phyloP scores from a whole-genome alignment of 345 rosid genomes.

The Hibiscus trionum region DNA sequence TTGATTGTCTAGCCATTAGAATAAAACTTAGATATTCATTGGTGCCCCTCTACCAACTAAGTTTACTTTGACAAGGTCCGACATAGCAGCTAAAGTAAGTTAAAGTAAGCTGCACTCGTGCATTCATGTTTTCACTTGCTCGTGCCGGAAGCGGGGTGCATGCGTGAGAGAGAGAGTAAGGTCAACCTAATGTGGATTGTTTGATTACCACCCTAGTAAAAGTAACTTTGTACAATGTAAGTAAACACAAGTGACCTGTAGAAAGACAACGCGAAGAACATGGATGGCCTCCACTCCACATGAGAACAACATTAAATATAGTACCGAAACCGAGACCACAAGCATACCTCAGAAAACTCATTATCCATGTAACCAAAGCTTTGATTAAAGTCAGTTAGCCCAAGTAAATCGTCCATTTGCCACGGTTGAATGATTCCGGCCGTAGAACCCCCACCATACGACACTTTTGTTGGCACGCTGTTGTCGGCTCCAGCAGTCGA shows the following conservation, averaged over 20 bases:
- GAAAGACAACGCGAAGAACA: not conserved
- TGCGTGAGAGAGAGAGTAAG: not conserved
- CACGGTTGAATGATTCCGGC: slow-evolving; percentile 62
- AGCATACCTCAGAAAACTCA: slow-evolving; percentile 72
- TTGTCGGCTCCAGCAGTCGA: slow-evolving; percentile 25
- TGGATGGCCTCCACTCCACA: not conserved
- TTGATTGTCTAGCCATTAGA: not conserved
- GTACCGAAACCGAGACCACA: not conserved
- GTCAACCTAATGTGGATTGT: not conserved
- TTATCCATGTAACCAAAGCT: slow-evolving; percentile 57
- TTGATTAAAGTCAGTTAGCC: slow-evolving; percentile 52
- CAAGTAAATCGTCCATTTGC: slow-evolving; percentile 76
- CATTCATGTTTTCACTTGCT: not conserved
- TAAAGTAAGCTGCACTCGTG: not conserved
- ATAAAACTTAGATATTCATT: not conserved
- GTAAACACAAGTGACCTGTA: not conserved
- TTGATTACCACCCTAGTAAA: not conserved
- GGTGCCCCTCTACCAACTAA: not conserved
- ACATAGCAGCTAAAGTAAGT: not conserved
- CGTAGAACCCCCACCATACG: slow-evolving; percentile 48
- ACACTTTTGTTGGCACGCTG: slow-evolving; percentile 24
- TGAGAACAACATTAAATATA: not conserved
- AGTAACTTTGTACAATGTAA: not conserved
- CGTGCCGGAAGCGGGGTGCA: not conserved
- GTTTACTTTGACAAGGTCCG: not conserved